Percentiles rank a stretch among this genome's conserved stretches.
phyloP scores from a whole-genome alignment of 176 grass and related monocot genomes.

The Chrysopogon serrulatus region DNA sequence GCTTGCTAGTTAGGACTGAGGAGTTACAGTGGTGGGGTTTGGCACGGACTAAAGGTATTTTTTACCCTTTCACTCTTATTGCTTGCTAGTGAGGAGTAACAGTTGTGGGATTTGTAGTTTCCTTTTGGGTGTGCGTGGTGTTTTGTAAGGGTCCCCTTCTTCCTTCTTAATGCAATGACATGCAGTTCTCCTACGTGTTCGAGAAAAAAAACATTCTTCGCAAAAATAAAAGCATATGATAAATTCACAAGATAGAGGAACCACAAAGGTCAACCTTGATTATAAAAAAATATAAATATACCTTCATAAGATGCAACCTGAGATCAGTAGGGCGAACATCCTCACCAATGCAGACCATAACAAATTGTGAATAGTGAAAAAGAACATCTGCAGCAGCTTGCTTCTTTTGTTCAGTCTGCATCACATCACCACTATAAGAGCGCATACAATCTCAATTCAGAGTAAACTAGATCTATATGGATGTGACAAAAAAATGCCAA shows the following conservation, averaged over 20 bases:
- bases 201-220: neutral
- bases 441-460: neutral
- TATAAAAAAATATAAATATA: constrained; percentile 8
- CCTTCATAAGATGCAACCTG: constrained; percentile 94
- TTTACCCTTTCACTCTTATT: too few relatives aligned
- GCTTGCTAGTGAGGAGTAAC: too few relatives aligned
- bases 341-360: constrained; percentile 94
- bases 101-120: neutral
- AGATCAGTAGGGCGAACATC: constrained; percentile 84
- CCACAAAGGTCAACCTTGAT: neutral
- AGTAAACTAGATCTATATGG: neutral
- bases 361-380: constrained; percentile 88
- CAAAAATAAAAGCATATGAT: neutral
- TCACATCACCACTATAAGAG: constrained; percentile 16
- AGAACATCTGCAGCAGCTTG: constrained; percentile 85
- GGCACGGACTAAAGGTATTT: too few relatives aligned
- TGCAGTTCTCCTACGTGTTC: neutral
- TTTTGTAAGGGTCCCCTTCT: neutral
- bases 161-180: neutral
- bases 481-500: neutral
- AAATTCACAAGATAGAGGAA: constrained; percentile 3
- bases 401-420: constrained; percentile 85
- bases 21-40: too few relatives aligned
- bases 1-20: too few relatives aligned
- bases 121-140: neutral